These are phyloP conservation scores for Podaxis carcinomalis DNA, from an alignment of 768 basidiomycete genomes.

Conservation along the genomic window DNA sequence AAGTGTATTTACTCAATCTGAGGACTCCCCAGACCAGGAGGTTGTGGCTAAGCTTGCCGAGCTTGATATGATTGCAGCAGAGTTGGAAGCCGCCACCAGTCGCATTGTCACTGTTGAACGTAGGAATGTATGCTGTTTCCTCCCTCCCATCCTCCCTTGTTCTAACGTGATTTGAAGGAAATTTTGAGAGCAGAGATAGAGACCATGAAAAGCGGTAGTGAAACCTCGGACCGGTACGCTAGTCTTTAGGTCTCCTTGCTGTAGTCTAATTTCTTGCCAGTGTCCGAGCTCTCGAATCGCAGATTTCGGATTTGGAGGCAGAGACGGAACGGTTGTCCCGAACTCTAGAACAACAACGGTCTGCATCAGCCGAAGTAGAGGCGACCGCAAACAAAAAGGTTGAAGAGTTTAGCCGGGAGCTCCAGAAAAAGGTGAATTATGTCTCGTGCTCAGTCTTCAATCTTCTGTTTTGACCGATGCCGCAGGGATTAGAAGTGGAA, in stretches of 20 bases:
- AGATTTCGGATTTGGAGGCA: slow-evolving; percentile 70
- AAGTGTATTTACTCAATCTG: not conserved
- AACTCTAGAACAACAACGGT: slow-evolving; percentile 60
- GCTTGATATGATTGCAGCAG: slow-evolving; percentile 91
- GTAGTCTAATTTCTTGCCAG: slow-evolving; percentile 31
- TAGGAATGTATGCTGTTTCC: slow-evolving; percentile 63
- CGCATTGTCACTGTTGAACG: slow-evolving; percentile 90
- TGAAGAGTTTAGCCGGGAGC: slow-evolving; percentile 59
- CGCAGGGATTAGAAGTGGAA: slow-evolving; percentile 62
- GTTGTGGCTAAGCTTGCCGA: slow-evolving; percentile 87
- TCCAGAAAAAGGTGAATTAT: slow-evolving; percentile 46
- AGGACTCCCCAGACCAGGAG: slow-evolving; percentile 68
- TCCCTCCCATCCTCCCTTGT: not conserved
- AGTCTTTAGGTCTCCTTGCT: not conserved
- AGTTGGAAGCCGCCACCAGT: slow-evolving; percentile 92
- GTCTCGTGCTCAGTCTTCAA: not conserved
- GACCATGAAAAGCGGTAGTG: slow-evolving; percentile 73
- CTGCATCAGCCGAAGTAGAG: slow-evolving; percentile 42
- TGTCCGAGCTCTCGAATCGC: slow-evolving; percentile 66
- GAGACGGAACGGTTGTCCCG: slow-evolving; percentile 70
- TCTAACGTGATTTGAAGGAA: slow-evolving; percentile 49
- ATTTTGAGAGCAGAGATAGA: slow-evolving; percentile 95
- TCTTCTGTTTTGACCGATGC: not conserved
- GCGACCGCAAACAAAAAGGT: slow-evolving; percentile 41
- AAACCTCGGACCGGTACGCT: slow-evolving; percentile 63